Conservation (phyloP, 176 grass and related monocot genomes). For the Urochloa ruziziensis region DNA sequence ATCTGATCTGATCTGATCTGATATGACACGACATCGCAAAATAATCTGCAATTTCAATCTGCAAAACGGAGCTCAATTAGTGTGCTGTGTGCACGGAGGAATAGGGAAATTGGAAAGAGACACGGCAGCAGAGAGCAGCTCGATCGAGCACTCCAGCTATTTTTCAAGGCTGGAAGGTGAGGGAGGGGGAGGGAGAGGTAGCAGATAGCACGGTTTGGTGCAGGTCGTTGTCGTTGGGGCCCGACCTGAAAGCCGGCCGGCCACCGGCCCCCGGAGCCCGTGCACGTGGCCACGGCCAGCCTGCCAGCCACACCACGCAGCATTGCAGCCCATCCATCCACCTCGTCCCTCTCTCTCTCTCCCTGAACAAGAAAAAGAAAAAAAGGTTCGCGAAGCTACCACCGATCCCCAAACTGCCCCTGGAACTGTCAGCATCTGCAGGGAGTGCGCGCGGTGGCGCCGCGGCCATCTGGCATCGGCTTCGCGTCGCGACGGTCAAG, state of each 20-base stretch:
- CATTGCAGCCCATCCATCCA: no score
- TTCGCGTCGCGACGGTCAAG: not conserved
- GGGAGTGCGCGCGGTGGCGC: not conserved
- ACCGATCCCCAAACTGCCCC: constrained; percentile 11
- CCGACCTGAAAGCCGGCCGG: not conserved
- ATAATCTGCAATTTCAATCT: no score
- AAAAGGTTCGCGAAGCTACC: constrained; percentile 1
- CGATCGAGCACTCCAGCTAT: not conserved
- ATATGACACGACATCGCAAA: not conserved
- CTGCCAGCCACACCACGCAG: not conserved
- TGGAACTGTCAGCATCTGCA: not conserved
- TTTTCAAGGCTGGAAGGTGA: not conserved
- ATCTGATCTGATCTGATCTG: not conserved
- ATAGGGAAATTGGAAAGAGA: not conserved
- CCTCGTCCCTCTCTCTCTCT: fast-evolving
- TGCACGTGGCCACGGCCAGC: constrained; percentile 10
- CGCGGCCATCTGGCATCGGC: not conserved
- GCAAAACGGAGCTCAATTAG: not conserved
- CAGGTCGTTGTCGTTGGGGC: constrained; percentile 1
- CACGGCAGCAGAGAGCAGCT: not conserved
- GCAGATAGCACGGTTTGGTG: not conserved
- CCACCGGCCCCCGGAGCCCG: not conserved
- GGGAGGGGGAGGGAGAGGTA: not conserved
- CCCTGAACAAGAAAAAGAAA: fast-evolving
- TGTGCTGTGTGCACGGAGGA: not conserved